Base-by-base conservation (phyloP, 768 basidiomycete genomes). In the Cyclocybe aegerita region DNA sequence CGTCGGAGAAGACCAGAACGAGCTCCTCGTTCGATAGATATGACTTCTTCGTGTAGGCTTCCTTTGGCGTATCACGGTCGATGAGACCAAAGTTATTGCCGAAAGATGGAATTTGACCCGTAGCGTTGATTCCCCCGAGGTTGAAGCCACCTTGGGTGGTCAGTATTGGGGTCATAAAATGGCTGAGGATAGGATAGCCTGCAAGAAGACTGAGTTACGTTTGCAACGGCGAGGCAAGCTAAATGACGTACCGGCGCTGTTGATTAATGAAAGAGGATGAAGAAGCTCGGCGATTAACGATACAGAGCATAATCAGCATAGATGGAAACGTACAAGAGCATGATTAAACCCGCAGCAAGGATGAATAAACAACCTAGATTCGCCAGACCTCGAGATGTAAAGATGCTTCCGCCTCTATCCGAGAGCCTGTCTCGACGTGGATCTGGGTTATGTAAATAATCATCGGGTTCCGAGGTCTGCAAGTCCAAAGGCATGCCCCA, bases 11-110 rank as follows among this genome's bases (percentile, higher is more conserved):
- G 10, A 87, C 77, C 44, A 84, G 68, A 4, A 59, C 57, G 67
- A 70, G 61, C n/a, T 67, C 62, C 38, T 74, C 79, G 41, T 59
- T 58, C 0, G 83, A 77, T 49, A 82, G 68, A 57, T 81, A 79
- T 10, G 79, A 75, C 0, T 74, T 43, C 60, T 80, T 71, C 51
- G 73, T 71, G 64, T 68, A 61, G 1, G 76, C 78, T 7, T 72
- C 64, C 52, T 68, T 46, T 0, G 88, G 90, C 0, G 90, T 93
- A 23, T 88, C 80, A 23, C 70, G 60, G 66, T 91, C 89, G 60
- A 91, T 86, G 16, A 87, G 69, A 5, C 77, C 78, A 48, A 72
- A 78, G 55, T 82, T 75, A 4, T 76, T 77, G 1, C 68, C 59
- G 43, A 85, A 73, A 11, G 46, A 50, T 9, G 82, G 79, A 7